These are phyloP conservation scores for Pueraria montana DNA, from an alignment of 306 rosid species.

Conservation along the genomic window DNA sequence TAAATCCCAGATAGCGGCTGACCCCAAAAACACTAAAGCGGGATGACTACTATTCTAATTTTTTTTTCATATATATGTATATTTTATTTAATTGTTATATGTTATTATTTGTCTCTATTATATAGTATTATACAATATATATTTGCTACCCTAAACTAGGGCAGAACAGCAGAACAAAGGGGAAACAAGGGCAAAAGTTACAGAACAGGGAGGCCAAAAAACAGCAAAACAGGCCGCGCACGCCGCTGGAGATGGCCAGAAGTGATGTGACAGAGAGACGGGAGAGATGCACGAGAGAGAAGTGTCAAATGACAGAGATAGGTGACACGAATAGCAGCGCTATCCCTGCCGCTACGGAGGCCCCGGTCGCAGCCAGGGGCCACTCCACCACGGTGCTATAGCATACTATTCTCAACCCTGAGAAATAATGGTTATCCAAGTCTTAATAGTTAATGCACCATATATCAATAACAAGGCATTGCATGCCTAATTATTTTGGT, in stretches of 20 bases:
- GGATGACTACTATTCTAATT: background rate
- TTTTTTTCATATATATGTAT: no score
- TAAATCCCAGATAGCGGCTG: background rate
- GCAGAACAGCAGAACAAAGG: background rate
- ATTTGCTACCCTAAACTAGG: background rate
- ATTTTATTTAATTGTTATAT: no score
- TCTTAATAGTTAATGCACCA: background rate
- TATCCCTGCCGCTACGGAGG: background rate
- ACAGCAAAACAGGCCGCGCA: background rate
- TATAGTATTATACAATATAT: no score
- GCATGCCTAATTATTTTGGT: background rate
- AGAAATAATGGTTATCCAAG: background rate
- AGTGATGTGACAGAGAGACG: background rate
- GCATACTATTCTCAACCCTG: background rate
- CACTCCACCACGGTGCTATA: background rate
- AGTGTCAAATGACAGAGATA: background rate
- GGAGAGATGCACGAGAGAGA: background rate
- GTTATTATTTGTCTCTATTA: no score
- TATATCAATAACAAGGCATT: constrained; percentile 23
- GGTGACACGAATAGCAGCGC: background rate
- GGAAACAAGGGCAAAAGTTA: background rate
- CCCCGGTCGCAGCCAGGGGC: background rate
- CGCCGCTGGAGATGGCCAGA: background rate
- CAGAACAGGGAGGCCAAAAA: background rate
- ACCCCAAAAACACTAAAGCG: background rate